These are phyloP conservation scores for Ophiostoma ulmi DNA, from an alignment of 2,329 filamentous ascomycete genomes.

Conservation along the genomic window DNA sequence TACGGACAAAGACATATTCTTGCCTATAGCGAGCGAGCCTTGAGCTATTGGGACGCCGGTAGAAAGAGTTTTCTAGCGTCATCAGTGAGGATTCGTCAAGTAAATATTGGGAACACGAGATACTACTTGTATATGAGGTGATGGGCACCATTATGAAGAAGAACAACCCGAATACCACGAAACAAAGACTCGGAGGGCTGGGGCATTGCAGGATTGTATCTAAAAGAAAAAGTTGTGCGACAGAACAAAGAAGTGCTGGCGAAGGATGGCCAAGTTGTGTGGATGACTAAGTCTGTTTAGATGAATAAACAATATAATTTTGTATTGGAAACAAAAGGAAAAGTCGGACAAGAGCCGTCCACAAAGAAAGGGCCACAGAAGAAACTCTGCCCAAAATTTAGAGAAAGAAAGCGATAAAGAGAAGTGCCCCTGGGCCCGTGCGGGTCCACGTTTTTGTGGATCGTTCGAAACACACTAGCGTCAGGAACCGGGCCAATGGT, in stretches of 20 bases:
- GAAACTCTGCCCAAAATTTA: background rate
- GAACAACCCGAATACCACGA: background rate
- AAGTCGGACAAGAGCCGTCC: constrained; percentile 3
- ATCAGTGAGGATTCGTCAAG: background rate
- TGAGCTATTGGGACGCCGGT: background rate
- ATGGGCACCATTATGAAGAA: background rate
- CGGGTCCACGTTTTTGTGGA: constrained; percentile 18
- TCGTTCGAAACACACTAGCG: constrained; percentile 19
- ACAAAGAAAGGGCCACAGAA: background rate
- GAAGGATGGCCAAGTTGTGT: background rate
- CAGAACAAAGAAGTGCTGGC: background rate
- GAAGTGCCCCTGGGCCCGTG: constrained; percentile 21
- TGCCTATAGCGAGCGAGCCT: background rate
- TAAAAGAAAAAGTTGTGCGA: background rate
- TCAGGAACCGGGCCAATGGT: constrained; percentile 24
- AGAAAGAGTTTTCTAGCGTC: background rate
- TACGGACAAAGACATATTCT: background rate
- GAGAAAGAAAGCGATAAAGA: background rate
- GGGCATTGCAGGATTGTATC: background rate
- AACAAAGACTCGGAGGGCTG: background rate
- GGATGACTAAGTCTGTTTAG: background rate
- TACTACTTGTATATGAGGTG: too few relatives aligned
- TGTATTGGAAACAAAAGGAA: constrained; percentile 9
- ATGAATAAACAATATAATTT: background rate
- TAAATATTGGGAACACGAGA: background rate